These are phyloP conservation scores for Starmerella potacharoeniae DNA, from an alignment of 805 yeast species.

Conservation along the genomic window DNA sequence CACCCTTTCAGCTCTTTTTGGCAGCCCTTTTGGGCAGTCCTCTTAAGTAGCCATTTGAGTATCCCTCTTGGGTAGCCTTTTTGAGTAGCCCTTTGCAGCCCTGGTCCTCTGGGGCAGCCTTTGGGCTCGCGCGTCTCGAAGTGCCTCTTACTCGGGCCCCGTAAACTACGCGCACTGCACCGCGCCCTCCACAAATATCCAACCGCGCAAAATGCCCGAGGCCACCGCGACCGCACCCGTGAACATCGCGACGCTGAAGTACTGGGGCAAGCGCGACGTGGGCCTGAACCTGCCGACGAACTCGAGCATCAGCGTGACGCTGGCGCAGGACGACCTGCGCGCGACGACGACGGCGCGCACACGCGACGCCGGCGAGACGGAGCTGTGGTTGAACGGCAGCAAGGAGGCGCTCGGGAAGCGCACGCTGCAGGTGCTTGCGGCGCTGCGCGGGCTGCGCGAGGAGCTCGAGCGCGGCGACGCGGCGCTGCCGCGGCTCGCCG, in stretches of 20 bases:
- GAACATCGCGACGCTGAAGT: constrained; percentile 93
- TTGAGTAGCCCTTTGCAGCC: neutral
- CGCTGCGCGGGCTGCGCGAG: constrained; percentile 56
- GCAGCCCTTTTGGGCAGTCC: too few species aligned
- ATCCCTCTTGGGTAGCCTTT: too few species aligned
- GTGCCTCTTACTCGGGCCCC: neutral
- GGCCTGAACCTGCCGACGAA: constrained; percentile 86
- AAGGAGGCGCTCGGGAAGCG: constrained; percentile 56
- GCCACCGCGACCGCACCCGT: constrained; percentile 95
- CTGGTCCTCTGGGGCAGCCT: too few species aligned
- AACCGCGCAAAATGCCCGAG: constrained; percentile 6
- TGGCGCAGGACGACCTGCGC: constrained; percentile 80
- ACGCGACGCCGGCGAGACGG: constrained; percentile 42
- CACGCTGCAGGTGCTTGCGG: constrained; percentile 52
- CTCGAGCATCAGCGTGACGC: constrained; percentile 88
- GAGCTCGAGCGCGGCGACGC: constrained; percentile 47
- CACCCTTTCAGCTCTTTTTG: too few species aligned
- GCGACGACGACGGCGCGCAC: constrained; percentile 85
- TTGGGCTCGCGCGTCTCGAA: too few species aligned
- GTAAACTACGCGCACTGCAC: neutral
- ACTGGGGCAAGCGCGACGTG: constrained; percentile 97
- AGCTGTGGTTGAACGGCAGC: constrained; percentile 74
- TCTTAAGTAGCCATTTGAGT: too few species aligned
- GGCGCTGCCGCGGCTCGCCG: constrained; percentile 38
- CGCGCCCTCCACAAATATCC: neutral